Evolutionary conservation across 1,284 basidiomycete genomes (phyloP).

Genomic region (Malassezia sympodialis): DNA sequence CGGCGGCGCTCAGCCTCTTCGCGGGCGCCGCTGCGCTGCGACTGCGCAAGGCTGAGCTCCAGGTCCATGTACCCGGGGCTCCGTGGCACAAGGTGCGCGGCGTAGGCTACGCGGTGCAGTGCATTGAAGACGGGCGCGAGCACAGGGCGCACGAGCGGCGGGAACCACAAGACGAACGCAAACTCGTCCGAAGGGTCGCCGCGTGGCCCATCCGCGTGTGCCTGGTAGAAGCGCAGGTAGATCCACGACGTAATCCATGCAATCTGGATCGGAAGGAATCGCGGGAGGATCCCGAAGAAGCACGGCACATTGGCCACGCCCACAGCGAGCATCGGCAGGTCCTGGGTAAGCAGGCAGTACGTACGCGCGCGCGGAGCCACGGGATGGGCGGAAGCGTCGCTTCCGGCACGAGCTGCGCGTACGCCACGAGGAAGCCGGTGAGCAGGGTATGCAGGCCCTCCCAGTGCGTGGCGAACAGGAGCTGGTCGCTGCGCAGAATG

Average conservation of each 20-base stretch:
- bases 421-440: slow-evolving; percentile 79
- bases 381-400: background rate
- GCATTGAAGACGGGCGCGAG: slow-evolving; percentile 58
- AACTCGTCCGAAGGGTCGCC: slow-evolving; percentile 94
- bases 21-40: slow-evolving; percentile 20
- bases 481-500: slow-evolving; percentile 30
- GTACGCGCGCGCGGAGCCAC: background rate
- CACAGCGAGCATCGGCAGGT: slow-evolving; percentile 83
- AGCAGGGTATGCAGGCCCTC: slow-evolving; percentile 89
- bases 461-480: slow-evolving; percentile 66
- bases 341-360: slow-evolving; percentile 47
- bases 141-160: slow-evolving; percentile 63
- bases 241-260: slow-evolving; percentile 93
- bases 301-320: slow-evolving; percentile 81
- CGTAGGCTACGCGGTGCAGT: slow-evolving; percentile 57
- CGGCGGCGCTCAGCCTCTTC: slow-evolving; percentile 51
- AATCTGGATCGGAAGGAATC: slow-evolving; percentile 87
- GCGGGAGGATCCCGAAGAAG: slow-evolving; percentile 76
- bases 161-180: slow-evolving; percentile 92
- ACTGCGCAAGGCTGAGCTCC: slow-evolving; percentile 55
- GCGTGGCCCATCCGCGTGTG: slow-evolving; percentile 55
- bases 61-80: slow-evolving; percentile 21
- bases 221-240: slow-evolving; percentile 93
- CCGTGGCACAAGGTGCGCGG: slow-evolving; percentile 61
- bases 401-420: slow-evolving; percentile 87